A percentile compares a stretch with the other conserved stretches of the same genome.
phyloP scores from a whole-genome alignment of 441 rosid species.

The Populus hybrid region DNA sequence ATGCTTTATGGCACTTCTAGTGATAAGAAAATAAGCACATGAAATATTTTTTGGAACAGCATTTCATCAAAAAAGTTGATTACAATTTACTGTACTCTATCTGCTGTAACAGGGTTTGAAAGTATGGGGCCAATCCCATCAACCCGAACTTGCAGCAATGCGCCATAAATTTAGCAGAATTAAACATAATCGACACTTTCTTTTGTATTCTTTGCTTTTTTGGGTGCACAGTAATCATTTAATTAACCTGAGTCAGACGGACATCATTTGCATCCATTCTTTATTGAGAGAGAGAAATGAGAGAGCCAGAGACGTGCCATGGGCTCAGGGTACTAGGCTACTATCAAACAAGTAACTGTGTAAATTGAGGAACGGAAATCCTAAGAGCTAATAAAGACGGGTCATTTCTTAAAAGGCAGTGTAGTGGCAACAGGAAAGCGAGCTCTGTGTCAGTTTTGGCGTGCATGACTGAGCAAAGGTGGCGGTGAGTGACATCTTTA shows the following conservation, averaged over 20 bases:
- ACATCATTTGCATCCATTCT: neutral
- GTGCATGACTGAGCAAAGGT: conserved; percentile 43
- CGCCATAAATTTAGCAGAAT: neutral
- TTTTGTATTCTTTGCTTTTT: neutral
- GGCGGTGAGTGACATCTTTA: conserved; percentile 24
- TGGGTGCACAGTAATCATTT: neutral
- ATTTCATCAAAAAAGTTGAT: neutral
- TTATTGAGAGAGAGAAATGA: too few relatives aligned
- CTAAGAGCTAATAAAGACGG: neutral
- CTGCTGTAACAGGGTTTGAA: neutral
- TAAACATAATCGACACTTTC: neutral
- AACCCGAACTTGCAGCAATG: neutral
- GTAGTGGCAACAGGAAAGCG: conserved; percentile 28
- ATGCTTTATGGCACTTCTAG: neutral
- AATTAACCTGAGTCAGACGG: neutral
- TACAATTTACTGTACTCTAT: neutral
- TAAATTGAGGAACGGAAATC: neutral
- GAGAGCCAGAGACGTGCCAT: neutral
- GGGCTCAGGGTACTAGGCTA: neutral
- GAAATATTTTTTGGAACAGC: neutral
- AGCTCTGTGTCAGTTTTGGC: conserved; percentile 49
- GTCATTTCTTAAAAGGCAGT: conserved; percentile 23
- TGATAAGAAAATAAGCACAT: neutral
- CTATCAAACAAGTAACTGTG: neutral
- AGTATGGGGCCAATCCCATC: neutral